A percentile compares a stretch with the other conserved stretches of the same genome.
Evolutionary conservation across 2,329 filamentous ascomycete species (phyloP).

Genomic region (Pseudogymnoascus sp.): DNA sequence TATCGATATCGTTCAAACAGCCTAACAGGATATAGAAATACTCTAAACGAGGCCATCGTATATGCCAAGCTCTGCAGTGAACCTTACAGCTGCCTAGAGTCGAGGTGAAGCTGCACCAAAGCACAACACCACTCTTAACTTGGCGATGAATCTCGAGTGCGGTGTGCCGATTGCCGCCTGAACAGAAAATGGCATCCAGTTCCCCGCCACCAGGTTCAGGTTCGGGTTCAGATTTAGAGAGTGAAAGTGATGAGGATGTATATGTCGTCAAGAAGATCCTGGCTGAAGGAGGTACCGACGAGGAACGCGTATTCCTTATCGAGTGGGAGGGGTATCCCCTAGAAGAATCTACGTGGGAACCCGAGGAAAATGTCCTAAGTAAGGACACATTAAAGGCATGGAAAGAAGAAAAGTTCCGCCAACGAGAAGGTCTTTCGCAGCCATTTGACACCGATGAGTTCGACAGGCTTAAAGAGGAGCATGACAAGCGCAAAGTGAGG

Average conservation of each 20-base stretch:
- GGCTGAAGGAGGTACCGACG: conserved; percentile 32
- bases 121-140: background rate
- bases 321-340: conserved; percentile 54
- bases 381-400: conserved; percentile 27
- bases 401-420: conserved; percentile 20
- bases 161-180: background rate
- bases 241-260: background rate
- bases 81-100: background rate
- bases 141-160: background rate
- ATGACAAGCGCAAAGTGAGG: conserved; percentile 8
- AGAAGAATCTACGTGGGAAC: conserved; percentile 48
- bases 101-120: background rate
- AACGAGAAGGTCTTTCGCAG: conserved; percentile 14
- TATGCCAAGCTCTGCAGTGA: background rate
- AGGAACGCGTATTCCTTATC: conserved; percentile 45
- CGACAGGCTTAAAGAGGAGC: conserved; percentile 12
- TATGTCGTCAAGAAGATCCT: conserved; percentile 43
- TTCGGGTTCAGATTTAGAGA: no score
- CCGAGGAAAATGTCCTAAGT: conserved; percentile 32
- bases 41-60: background rate
- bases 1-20: background rate
- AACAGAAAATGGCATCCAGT: background rate
- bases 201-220: background rate
- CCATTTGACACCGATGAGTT: conserved; percentile 20
- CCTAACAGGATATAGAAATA: background rate